Evolutionary conservation across 2,329 filamentous ascomycete species (phyloP).

Genomic region (Colletotrichum sp.): DNA sequence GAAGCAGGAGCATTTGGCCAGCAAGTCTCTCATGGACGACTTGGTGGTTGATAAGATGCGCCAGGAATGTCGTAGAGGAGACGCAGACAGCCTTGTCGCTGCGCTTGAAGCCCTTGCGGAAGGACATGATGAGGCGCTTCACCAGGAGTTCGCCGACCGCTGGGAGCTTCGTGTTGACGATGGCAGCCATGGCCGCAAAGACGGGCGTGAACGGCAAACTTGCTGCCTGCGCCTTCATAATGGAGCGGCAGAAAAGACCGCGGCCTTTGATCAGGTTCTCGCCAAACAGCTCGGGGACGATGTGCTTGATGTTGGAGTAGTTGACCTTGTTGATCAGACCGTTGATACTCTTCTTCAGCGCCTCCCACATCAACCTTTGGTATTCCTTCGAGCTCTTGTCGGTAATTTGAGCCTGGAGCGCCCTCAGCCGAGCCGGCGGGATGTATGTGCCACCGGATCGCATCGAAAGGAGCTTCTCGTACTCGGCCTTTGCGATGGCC

Average conservation of each 20-base stretch:
- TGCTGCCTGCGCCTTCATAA: constrained; percentile 98
- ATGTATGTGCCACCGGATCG: constrained; percentile 97
- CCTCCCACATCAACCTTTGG: constrained; percentile 99
- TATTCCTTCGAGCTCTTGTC: constrained; percentile 97
- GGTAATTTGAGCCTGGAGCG: constrained; percentile 94
- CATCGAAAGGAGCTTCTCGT: constrained; percentile 90
- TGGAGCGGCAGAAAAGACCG: constrained; percentile 91
- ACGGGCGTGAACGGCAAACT: constrained; percentile 96
- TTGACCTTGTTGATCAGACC: constrained; percentile 99
- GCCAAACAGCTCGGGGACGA: constrained; percentile 92
- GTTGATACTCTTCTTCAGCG: constrained; percentile 98
- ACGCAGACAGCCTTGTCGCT: constrained; percentile 98
- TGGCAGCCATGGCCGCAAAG: constrained; percentile 93
- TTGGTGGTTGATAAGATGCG: constrained; percentile 94
- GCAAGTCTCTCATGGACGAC: constrained; percentile 93
- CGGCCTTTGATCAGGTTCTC: constrained; percentile 93
- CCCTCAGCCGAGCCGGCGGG: constrained; percentile 86
- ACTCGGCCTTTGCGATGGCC: constrained; percentile 87
- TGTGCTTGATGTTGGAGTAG: constrained; percentile 95
- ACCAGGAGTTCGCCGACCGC: constrained; percentile 92
- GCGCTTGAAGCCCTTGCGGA: constrained; percentile 92
- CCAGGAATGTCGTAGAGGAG: constrained; percentile 91
- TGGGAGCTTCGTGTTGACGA: constrained; percentile 96
- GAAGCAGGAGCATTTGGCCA: constrained; percentile 88
- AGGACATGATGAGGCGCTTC: constrained; percentile 85